Base-by-base conservation (phyloP, 495 filamentous ascomycete genomes). In the Neurospora sp. region DNA sequence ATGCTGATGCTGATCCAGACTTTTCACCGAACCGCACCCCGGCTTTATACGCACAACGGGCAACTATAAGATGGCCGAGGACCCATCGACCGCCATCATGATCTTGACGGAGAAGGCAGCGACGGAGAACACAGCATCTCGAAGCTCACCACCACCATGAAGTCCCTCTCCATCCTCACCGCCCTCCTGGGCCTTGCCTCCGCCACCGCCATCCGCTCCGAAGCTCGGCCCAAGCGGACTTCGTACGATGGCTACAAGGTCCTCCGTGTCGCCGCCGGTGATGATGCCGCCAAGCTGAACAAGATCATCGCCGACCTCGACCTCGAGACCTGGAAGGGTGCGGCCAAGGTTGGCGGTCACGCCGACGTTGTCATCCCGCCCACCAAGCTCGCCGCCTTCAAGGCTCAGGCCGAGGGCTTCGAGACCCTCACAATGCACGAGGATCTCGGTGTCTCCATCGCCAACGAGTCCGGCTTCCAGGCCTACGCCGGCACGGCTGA, bases 361-460 rank as follows among this genome's bases (percentile, higher is more conserved):
- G 69, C 79, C 70, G 80, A 81, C 48, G 77, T 81, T 48, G 80
- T 81, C 19, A 76, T 81, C 9, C 79, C 80, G 0, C 80, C 80
- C 3, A 15, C 69, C 28, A 71, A 75, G 70, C 43, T 79, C 24
- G 73, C 34, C 34, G 76, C 72, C 21, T 81, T 81, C 71, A 70
- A 21, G 4, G 70, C 74, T 1, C 76, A 73, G 39, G 70, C 75
- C n/a, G 71, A 43, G 38, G 80, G 76, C 5, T 54, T 78, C 62
- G 59, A 78, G 21, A 66, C 69, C 19, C 71, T 73, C 13, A 76
- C 77, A 39, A 80, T 81, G 76, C 80, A 81, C 73, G 73, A 79
- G 48, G 76, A 81, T 54, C 73, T 81, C 34, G 80, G 76, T 2
- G 74, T 73, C 17, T 78, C 79, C 13, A 81, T 81, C 21, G 73